Conservation (phyloP, 2,329 filamentous ascomycete genomes). For the Helminthosporium solani region DNA sequence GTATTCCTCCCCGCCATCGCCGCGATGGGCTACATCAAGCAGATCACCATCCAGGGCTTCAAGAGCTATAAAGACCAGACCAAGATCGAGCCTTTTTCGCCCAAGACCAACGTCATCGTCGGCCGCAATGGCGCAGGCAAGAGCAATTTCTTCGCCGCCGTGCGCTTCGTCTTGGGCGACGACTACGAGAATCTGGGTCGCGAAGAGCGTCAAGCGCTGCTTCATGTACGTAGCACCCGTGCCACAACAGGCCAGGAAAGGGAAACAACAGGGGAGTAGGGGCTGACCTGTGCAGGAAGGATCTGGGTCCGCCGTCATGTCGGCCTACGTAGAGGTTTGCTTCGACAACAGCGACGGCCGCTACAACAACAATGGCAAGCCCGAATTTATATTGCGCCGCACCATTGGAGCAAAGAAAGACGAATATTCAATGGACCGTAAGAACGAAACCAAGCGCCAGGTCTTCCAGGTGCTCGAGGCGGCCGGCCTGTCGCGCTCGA, state of each 20-base stretch:
- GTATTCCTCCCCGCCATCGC: slow-evolving; percentile 1
- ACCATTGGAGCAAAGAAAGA: slow-evolving; percentile 98
- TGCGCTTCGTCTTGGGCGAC: slow-evolving; percentile 97
- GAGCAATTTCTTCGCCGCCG: slow-evolving; percentile 99
- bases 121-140: slow-evolving; percentile 99
- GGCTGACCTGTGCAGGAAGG: slow-evolving; percentile 64
- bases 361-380: slow-evolving; percentile 89
- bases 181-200: slow-evolving; percentile 94
- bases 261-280: too few relatives aligned
- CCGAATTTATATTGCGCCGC: slow-evolving; percentile 84
- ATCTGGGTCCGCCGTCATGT: slow-evolving; percentile 96
- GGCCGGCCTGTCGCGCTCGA: slow-evolving; percentile 93
- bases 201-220: slow-evolving; percentile 89
- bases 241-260: background rate
- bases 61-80: slow-evolving; percentile 99
- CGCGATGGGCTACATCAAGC: slow-evolving; percentile 76
- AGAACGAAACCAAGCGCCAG: slow-evolving; percentile 91
- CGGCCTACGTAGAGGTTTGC: slow-evolving; percentile 98
- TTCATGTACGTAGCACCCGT: slow-evolving; percentile 64
- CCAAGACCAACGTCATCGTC: slow-evolving; percentile 97
- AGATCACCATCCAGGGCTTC: slow-evolving; percentile 99
- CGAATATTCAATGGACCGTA: slow-evolving; percentile 95
- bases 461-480: slow-evolving; percentile 95
- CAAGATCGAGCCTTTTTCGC: slow-evolving; percentile 96
- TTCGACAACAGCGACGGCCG: slow-evolving; percentile 97